Evolutionary conservation across 1,139 yeast species (phyloP), one percentile per base, ranked within the genome.

Genomic region (Scheffersomyces quercinus): DNA sequence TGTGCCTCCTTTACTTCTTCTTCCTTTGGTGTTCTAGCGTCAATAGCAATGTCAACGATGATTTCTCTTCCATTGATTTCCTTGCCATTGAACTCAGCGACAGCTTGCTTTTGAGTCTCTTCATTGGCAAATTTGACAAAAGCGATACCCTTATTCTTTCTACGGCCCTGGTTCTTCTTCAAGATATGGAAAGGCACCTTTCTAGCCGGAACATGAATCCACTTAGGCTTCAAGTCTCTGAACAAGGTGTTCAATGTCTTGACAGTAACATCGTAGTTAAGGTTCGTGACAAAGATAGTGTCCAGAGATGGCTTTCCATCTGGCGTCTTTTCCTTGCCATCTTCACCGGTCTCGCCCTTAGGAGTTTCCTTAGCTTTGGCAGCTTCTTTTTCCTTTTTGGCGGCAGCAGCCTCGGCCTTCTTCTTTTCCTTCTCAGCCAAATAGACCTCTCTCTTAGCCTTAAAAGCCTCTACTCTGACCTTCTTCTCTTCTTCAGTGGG

Each of bases 121-220:
- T 75, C 77, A 52, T 61, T 60, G 33, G 70, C 58, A 54, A 82
- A 79, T 54, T 74, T 79, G 46, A 81, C 79, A 63, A 82, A 82
- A 3, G 85, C 87, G 63, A 79, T 79, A 38, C 88, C 87, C 62
- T 78, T 80, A 61, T 81, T 81, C 38, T 62, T 66, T 43, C 67
- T 58, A 49, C 68, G 70, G 36, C 72, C 73, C 44, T 62, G 57
- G 29, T 65, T 70, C 52, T 67, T 68, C 52, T 64, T 62, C 50
- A 73, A 65, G 29, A 75, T 52, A 42, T 63, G 64, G 42, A 53
- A 59, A 24, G 81, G 77, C 13, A 78, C 65, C 45, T 64, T 70
- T 55, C 75, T 72, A 39, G 72, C 63, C 43, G 88, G 87, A 33
- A 82, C 79, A 48, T 79, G 80, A 46, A 80, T 72, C 82, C 81